Conservation (phyloP, 2,329 filamentous ascomycete genomes). For the Cryphonectria parasitica region DNA sequence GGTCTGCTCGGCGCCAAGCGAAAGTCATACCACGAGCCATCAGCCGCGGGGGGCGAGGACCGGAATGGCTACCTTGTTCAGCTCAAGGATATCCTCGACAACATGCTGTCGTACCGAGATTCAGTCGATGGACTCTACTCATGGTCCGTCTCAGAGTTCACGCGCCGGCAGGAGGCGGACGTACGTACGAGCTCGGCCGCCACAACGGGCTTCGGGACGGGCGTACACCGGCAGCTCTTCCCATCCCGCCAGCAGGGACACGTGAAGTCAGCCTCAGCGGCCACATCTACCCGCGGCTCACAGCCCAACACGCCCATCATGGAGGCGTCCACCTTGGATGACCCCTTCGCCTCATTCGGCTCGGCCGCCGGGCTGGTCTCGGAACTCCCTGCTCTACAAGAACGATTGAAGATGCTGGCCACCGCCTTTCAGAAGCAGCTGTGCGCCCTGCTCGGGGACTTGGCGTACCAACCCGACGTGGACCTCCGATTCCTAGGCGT, state of each 20-base stretch:
- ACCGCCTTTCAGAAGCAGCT: constrained; percentile 77
- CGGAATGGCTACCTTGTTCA: constrained; percentile 82
- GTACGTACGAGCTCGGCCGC: constrained; percentile 62
- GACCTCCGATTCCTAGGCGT: constrained; percentile 96
- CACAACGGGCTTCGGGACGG: background rate
- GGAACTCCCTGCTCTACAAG: constrained; percentile 74
- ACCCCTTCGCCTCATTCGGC: constrained; percentile 38
- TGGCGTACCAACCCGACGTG: constrained; percentile 90
- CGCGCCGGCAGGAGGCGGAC: constrained; percentile 81
- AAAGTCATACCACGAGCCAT: constrained; percentile 42
- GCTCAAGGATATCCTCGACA: constrained; percentile 87
- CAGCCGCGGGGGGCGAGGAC: constrained; percentile 60
- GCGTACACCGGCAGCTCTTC: constrained; percentile 11
- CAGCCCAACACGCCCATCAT: constrained; percentile 28
- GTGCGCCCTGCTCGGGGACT: constrained; percentile 82
- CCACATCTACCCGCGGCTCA: constrained; percentile 36
- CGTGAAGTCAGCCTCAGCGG: constrained; percentile 31
- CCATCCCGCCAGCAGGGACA: constrained; percentile 19
- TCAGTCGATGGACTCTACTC: constrained; percentile 92
- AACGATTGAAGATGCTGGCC: constrained; percentile 72
- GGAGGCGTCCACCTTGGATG: constrained; percentile 26
- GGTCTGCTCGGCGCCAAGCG: constrained; percentile 80
- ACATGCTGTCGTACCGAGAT: constrained; percentile 93
- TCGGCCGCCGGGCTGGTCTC: constrained; percentile 59
- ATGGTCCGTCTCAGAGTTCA: constrained; percentile 94